A percentile compares a stretch with the other conserved stretches of the same genome.
phyloP scores from a whole-genome alignment of 75 land plant species.

The Adiantum capillusveneris region DNA sequence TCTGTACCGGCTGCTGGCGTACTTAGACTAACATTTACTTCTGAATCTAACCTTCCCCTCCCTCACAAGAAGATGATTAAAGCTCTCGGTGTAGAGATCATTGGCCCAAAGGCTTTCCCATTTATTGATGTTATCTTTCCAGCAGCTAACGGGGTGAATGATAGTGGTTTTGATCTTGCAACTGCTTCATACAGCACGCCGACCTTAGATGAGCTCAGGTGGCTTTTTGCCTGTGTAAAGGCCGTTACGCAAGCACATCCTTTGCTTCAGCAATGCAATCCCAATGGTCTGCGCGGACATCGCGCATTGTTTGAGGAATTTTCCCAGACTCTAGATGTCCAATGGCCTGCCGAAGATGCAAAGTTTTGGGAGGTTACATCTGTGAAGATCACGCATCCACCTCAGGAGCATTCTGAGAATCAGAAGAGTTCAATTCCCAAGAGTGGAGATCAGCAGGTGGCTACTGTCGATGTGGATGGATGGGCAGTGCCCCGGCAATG shows the following conservation, averaged over 20 bases:
- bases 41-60: constrained; percentile 35
- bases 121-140: constrained; percentile 50
- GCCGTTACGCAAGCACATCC: constrained; percentile 47
- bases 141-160: background rate
- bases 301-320: constrained; percentile 41
- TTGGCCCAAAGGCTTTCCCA: constrained; percentile 41
- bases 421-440: constrained; percentile 11
- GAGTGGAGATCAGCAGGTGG: constrained; percentile 25
- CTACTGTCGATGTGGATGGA: constrained; percentile 8
- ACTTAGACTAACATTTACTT: constrained; percentile 38
- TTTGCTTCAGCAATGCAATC: constrained; percentile 25
- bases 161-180: constrained; percentile 11
- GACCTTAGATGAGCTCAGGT: constrained; percentile 50
- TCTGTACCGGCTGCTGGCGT: constrained; percentile 38
- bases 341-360: constrained; percentile 57
- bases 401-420: constrained; percentile 36
- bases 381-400: constrained; percentile 48
- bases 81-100: constrained; percentile 39
- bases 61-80: constrained; percentile 45
- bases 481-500: constrained; percentile 36
- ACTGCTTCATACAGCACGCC: constrained; percentile 40
- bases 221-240: constrained; percentile 49
- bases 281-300: constrained; percentile 13
- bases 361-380: constrained; percentile 39
- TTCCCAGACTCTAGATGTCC: constrained; percentile 48